Base-by-base conservation (phyloP, 352 stramenopile genomes). In the Globisporangium ultimum region DNA sequence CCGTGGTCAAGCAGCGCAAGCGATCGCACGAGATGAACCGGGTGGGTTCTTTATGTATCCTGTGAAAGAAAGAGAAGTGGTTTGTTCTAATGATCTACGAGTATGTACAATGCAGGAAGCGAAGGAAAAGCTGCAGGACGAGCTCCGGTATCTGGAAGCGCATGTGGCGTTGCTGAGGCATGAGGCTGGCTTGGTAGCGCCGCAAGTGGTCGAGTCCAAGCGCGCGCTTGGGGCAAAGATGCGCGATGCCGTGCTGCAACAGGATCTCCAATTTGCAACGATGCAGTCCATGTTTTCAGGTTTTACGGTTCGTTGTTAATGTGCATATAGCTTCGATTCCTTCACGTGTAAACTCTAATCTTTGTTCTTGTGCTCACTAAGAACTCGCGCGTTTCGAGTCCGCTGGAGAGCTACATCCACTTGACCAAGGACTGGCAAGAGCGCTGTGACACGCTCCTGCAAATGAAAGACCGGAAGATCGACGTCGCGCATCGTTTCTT, bases 401-500 rank as follows among this genome's bases (percentile, higher is more conserved):
- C 55, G 6, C 21, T 61, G 2, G 34, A 45, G 45, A 55, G 43
- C 13, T 55, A 21, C 55, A 63, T 63, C 11, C 57, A 57, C 17
- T 14, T 63, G 14, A 21, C 15, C 58, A 75, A 7, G 4, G 70
- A 79, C 53, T 61, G 60, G 48, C 24, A 24, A 0, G 55, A 72
- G 21, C 68, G 74, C 21, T 69, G 65, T 41, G 57, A 50, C 21
- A 60, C 55, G 49, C 54, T 84, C 3, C 60, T 56, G 48, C 60
- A 55, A 0, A 46, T 84, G 47, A 57, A 66, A 57, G 55, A 56
- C 38, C 47, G 48, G 11, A 84, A 82, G 43, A 17, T 81, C 24
- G 45, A 59, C 14, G 61, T 69, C 49, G 72, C 57, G 0, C 56
- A 61, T 17, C 63, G 60, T 2, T 84, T 78, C 53, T 54, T 80